Evolutionary conservation across 2,329 filamentous ascomycete species (phyloP).

Genomic region (Incumbomyces delicatus): DNA sequence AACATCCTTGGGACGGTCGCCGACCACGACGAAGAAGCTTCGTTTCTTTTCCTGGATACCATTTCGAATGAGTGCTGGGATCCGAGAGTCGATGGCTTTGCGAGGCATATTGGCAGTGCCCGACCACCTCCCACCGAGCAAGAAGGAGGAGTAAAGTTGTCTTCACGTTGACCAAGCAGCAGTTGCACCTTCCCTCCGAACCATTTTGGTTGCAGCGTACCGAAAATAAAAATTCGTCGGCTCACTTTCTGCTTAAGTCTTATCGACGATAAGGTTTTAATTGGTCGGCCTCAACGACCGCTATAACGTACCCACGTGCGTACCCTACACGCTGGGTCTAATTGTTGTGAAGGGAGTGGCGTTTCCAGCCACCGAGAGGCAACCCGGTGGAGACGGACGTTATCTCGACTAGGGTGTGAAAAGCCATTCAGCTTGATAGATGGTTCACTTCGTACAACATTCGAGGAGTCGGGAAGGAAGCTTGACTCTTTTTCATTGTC

Average conservation of each 20-base stretch:
- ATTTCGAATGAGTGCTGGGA: slow-evolving; percentile 84
- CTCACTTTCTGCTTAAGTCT: slow-evolving; percentile 8
- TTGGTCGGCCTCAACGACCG: not conserved
- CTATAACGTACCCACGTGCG: too few relatives aligned
- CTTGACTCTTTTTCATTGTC: not conserved
- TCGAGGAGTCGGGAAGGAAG: too few relatives aligned
- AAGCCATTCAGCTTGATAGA: too few relatives aligned
- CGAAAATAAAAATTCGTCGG: slow-evolving; percentile 13
- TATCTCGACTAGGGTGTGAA: not conserved
- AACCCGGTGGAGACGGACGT: too few relatives aligned
- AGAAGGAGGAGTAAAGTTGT: not conserved
- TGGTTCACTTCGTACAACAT: too few relatives aligned
- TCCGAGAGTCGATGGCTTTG: slow-evolving; percentile 68
- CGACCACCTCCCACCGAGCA: slow-evolving; percentile 5
- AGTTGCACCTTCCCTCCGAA: not conserved
- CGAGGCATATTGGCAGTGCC: slow-evolving; percentile 27
- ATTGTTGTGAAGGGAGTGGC: not conserved
- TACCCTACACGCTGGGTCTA: too few relatives aligned
- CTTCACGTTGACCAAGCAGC: too few relatives aligned
- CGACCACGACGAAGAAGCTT: slow-evolving; percentile 95
- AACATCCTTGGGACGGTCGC: slow-evolving; percentile 88
- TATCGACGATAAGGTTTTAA: not conserved
- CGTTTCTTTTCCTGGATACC: slow-evolving; percentile 88
- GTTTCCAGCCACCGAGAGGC: not conserved
- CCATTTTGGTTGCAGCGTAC: not conserved